Evolutionary conservation across 129 eudicot species (phyloP).

Genomic region (Chrysanthemum seticuspe): DNA sequence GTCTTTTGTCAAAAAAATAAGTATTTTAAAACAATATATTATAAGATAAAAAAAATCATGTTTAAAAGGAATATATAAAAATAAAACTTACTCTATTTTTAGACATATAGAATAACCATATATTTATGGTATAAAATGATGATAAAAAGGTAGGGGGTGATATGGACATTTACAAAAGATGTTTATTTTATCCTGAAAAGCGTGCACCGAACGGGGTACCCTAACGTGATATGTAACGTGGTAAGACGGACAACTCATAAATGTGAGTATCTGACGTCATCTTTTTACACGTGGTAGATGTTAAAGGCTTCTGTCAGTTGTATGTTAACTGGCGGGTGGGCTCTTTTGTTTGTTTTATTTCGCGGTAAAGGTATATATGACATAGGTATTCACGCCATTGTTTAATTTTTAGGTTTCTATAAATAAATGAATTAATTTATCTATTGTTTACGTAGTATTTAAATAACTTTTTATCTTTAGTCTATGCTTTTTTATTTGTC

Average conservation of each 20-base stretch:
- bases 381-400: constrained; percentile 25
- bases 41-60: too few species aligned
- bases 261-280: constrained; percentile 17
- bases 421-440: background rate
- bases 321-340: constrained; percentile 24
- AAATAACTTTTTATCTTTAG: background rate
- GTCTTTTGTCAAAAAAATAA: too few species aligned
- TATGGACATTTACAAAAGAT: background rate
- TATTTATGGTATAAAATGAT: background rate
- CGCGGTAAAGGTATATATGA: constrained; percentile 1
- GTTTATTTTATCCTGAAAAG: constrained; percentile 11
- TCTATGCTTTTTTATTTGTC: background rate
- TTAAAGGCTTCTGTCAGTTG: constrained; percentile 18
- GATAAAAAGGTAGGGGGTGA: background rate
- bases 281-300: constrained; percentile 19
- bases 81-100: too few species aligned
- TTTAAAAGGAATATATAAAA: too few species aligned
- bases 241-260: constrained; percentile 28
- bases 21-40: too few species aligned
- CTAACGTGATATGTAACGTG: constrained; percentile 22
- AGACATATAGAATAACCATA: too few species aligned
- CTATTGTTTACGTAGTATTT: background rate
- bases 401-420: background rate
- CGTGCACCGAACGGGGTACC: constrained; percentile 23
- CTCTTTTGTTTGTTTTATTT: constrained; percentile 6